Percentiles rank a stretch among this genome's conserved stretches.
Conservation (phyloP, 352 stramenopile species). For the Phytophthora syringae region DNA sequence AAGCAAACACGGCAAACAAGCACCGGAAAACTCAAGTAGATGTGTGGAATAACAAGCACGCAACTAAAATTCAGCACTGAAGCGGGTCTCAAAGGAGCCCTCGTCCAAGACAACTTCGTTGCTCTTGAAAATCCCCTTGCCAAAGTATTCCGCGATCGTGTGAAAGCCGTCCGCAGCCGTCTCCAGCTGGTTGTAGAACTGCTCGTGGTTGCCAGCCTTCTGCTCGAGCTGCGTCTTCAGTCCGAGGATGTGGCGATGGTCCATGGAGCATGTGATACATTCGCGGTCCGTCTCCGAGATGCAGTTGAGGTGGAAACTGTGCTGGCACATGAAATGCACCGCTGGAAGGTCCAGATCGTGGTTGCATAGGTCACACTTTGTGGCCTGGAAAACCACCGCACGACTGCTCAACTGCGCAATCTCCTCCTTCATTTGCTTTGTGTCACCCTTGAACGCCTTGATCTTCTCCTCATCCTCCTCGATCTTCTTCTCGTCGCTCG, state of each 20-base stretch:
- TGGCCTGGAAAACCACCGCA: slow-evolving; percentile 90
- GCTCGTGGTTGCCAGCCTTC: slow-evolving; percentile 91
- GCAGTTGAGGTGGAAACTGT: slow-evolving; percentile 92
- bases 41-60: slow-evolving; percentile 17
- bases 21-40: background rate
- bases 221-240: slow-evolving; percentile 89
- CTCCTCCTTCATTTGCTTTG: slow-evolving; percentile 92
- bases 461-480: slow-evolving; percentile 89
- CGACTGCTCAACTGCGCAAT: slow-evolving; percentile 84
- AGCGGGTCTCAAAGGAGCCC: slow-evolving; percentile 72
- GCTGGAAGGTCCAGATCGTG: slow-evolving; percentile 91
- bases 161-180: slow-evolving; percentile 89
- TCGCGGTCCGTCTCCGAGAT: slow-evolving; percentile 90
- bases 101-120: slow-evolving; percentile 72
- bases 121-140: slow-evolving; percentile 93
- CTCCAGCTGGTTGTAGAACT: slow-evolving; percentile 94
- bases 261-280: slow-evolving; percentile 89
- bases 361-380: slow-evolving; percentile 91
- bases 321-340: slow-evolving; percentile 92
- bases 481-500: slow-evolving; percentile 82
- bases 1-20: no score
- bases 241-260: slow-evolving; percentile 85
- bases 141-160: slow-evolving; percentile 92
- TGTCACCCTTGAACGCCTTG: slow-evolving; percentile 86
- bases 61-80: slow-evolving; percentile 86